A percentile compares a stretch with the other conserved stretches of the same genome.
These are phyloP conservation scores for Mesostigma viride DNA, from an alignment of 139 green algal genomes.

Conservation along the genomic window DNA sequence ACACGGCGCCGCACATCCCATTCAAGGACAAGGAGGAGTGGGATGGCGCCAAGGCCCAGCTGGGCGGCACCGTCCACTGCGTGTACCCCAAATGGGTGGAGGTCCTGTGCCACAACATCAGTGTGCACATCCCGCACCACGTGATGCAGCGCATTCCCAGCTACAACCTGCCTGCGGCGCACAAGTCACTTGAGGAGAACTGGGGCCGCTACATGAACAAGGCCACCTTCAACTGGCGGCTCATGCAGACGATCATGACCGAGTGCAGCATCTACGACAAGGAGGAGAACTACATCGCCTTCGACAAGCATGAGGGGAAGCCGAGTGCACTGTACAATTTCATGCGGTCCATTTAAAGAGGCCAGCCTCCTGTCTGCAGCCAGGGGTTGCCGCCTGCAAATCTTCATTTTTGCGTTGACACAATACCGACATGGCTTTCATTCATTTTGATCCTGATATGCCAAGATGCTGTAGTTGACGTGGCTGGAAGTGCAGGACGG, in stretches of 20 bases:
- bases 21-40: conserved; percentile 82
- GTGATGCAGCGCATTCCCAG: conserved; percentile 73
- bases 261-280: conserved; percentile 81
- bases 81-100: conserved; percentile 85
- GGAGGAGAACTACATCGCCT: conserved; percentile 69
- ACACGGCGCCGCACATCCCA: conserved; percentile 95
- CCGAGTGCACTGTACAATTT: conserved; percentile 16
- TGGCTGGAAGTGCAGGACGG: no score
- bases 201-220: conserved; percentile 81
- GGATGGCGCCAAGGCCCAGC: conserved; percentile 83
- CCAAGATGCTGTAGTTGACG: no score
- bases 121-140: conserved; percentile 91
- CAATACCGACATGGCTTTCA: no score
- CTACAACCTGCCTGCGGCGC: conserved; percentile 74
- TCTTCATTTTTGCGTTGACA: no score
- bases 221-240: conserved; percentile 76
- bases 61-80: conserved; percentile 89
- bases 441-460: no score
- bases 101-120: conserved; percentile 93
- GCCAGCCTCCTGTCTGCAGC: no score
- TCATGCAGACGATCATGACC: conserved; percentile 87
- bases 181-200: conserved; percentile 24
- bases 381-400: no score
- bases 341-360: no score
- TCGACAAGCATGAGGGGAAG: conserved; percentile 63